Evolutionary conservation across 2,329 filamentous ascomycete genomes (phyloP).

Genomic region (Beauveria pseudobassiana): DNA sequence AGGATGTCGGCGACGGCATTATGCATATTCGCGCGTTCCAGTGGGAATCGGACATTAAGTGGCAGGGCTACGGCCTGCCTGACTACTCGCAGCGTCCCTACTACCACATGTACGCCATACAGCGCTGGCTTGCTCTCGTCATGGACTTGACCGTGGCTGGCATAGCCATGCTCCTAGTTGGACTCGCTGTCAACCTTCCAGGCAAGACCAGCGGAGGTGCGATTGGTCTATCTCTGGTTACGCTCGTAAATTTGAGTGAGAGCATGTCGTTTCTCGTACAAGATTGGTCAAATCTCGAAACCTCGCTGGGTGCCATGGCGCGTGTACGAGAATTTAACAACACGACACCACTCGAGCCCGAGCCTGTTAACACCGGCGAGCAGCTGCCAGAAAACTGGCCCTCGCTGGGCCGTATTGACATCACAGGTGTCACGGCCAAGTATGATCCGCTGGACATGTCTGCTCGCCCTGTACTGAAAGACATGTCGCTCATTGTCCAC

Average conservation of each 20-base stretch:
- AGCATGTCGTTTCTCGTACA: constrained; percentile 2
- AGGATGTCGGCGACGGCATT: constrained; percentile 38
- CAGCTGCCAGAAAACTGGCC: constrained; percentile 9
- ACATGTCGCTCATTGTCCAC: constrained; percentile 6
- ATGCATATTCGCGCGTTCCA: constrained; percentile 45
- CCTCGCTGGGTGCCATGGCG: constrained; percentile 7
- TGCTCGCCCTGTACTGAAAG: constrained; percentile 2
- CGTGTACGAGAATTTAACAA: constrained; percentile 7
- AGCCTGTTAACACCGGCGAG: not conserved
- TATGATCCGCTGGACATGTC: constrained; percentile 5
- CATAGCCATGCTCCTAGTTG: constrained; percentile 32
- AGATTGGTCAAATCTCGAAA: constrained; percentile 10
- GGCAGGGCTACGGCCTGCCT: constrained; percentile 37
- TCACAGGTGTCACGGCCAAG: constrained; percentile 5
- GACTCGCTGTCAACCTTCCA: not conserved
- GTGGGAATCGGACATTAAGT: constrained; percentile 37
- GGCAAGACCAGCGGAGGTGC: not conserved
- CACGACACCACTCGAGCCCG: not conserved
- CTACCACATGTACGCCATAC: constrained; percentile 46
- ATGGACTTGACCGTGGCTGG: constrained; percentile 39
- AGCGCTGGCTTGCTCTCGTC: constrained; percentile 46
- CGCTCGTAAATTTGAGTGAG: constrained; percentile 7
- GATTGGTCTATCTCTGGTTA: constrained; percentile 9
- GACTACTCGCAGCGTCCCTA: constrained; percentile 46
- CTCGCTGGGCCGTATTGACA: constrained; percentile 1